Percentiles rank a stretch among this genome's conserved stretches.
Evolutionary conservation across 768 basidiomycete genomes (phyloP).

Genomic region (Termitomyces sp.): DNA sequence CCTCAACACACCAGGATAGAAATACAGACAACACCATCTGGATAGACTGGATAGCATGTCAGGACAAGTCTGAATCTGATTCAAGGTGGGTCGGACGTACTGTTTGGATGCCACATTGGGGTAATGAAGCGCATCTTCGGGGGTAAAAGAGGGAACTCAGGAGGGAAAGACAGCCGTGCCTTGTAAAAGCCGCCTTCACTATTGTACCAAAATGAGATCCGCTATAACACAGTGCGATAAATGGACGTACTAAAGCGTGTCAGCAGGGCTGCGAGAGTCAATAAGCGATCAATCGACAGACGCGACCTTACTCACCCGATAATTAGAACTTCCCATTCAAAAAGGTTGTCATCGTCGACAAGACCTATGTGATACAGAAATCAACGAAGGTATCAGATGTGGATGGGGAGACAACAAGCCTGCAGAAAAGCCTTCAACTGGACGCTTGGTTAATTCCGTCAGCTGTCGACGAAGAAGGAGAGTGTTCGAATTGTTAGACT

Average conservation of each 20-base stretch:
- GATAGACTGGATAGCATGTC: constrained; percentile 62
- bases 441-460: constrained; percentile 82
- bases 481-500: constrained; percentile 35
- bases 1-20: constrained; percentile 73
- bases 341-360: constrained; percentile 90
- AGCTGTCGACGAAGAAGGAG: constrained; percentile 78
- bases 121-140: constrained; percentile 97
- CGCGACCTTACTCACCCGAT: constrained; percentile 63
- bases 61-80: constrained; percentile 5
- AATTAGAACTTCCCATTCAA: constrained; percentile 95
- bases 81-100: constrained; percentile 37
- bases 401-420: constrained; percentile 37
- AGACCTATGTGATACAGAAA: constrained; percentile 53
- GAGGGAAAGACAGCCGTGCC: constrained; percentile 83
- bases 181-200: constrained; percentile 98
- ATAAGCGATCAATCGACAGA: constrained; percentile 1
- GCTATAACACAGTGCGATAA: not conserved
- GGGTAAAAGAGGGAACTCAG: constrained; percentile 84
- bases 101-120: constrained; percentile 97
- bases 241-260: constrained; percentile 81
- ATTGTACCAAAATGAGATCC: constrained; percentile 15
- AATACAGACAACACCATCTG: constrained; percentile 90
- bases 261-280: constrained; percentile 61
- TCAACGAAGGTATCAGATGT: constrained; percentile 20
- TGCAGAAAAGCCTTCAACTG: constrained; percentile 96